phyloP scores from a whole-genome alignment of 495 filamentous ascomycete genomes.

The Penicillium roqueforti region DNA sequence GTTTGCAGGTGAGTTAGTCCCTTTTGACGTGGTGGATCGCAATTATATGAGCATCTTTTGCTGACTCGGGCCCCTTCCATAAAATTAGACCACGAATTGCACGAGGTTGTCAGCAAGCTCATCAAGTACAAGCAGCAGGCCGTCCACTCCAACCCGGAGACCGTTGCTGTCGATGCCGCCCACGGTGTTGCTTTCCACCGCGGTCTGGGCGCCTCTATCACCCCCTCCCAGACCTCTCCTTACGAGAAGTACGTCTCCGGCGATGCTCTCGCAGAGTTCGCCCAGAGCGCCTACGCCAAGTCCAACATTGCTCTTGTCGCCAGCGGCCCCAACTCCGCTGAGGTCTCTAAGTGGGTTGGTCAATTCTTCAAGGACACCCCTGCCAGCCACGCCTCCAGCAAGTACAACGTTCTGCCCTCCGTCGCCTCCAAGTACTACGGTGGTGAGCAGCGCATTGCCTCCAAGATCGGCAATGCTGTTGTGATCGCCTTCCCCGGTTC shows the following conservation, averaged over 20 bases:
- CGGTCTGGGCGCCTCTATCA: conserved; percentile 74
- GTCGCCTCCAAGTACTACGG: conserved; percentile 79
- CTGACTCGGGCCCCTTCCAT: conserved; percentile 15
- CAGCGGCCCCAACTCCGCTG: conserved; percentile 72
- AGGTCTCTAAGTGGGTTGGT: conserved; percentile 84
- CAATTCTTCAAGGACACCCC: conserved; percentile 71
- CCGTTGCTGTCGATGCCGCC: conserved; percentile 76
- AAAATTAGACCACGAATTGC: conserved; percentile 71
- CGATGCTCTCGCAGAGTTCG: conserved; percentile 65
- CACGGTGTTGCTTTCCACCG: conserved; percentile 91
- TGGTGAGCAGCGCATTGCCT: conserved; percentile 86
- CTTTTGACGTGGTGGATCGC: background rate
- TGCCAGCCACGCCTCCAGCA: conserved; percentile 30
- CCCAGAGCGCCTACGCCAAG: conserved; percentile 75
- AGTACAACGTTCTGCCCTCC: conserved; percentile 38
- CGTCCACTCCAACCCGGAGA: conserved; percentile 58
- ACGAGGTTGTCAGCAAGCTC: conserved; percentile 73
- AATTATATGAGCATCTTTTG: background rate
- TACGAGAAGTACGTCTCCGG: conserved; percentile 73
- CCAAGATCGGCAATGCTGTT: conserved; percentile 65
- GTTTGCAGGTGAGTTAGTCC: conserved; percentile 63
- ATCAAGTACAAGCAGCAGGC: conserved; percentile 69
- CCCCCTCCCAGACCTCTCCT: conserved; percentile 64
- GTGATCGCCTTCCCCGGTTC: conserved; percentile 92
- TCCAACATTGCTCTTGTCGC: conserved; percentile 85